Conservation (phyloP, 2,329 filamentous ascomycete genomes). For the Ophiostoma quercus region DNA sequence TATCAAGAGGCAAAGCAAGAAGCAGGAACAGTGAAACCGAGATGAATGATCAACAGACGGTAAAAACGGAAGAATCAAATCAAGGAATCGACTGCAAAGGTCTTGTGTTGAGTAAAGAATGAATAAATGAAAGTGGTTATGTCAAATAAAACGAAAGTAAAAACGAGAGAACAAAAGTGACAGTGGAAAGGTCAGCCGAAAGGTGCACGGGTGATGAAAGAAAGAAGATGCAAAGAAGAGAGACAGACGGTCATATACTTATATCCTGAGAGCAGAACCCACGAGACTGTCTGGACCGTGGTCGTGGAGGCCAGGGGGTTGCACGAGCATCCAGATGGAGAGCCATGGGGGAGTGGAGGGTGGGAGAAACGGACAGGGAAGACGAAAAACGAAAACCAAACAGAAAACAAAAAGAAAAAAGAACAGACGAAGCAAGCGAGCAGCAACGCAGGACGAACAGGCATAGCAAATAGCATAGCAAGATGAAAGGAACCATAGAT, state of each 20-base stretch:
- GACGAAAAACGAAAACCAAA: background rate
- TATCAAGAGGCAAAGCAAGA: constrained; percentile 11
- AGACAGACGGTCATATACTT: background rate
- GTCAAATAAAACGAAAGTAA: background rate
- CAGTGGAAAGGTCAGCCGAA: background rate
- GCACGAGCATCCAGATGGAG: background rate
- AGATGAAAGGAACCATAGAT: background rate
- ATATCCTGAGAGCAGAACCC: background rate
- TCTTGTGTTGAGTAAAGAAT: background rate
- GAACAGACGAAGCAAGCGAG: background rate
- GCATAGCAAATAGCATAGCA: background rate
- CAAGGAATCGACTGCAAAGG: background rate
- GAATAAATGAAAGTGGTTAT: background rate
- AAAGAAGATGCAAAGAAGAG: background rate
- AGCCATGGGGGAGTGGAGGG: constrained; percentile 5
- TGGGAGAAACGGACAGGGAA: constrained; percentile 1
- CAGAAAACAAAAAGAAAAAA: background rate
- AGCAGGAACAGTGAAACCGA: background rate
- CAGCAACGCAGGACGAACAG: background rate
- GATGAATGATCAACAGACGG: constrained; percentile 8
- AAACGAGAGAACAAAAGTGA: background rate
- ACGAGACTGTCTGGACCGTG: constrained; percentile 1
- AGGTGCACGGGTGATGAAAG: background rate
- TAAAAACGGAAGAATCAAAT: background rate
- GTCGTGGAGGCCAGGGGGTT: background rate